These are phyloP conservation scores for Basidiobolus meristosporus DNA, from an alignment of 371 early-diverging fungal genomes.

Conservation along the genomic window DNA sequence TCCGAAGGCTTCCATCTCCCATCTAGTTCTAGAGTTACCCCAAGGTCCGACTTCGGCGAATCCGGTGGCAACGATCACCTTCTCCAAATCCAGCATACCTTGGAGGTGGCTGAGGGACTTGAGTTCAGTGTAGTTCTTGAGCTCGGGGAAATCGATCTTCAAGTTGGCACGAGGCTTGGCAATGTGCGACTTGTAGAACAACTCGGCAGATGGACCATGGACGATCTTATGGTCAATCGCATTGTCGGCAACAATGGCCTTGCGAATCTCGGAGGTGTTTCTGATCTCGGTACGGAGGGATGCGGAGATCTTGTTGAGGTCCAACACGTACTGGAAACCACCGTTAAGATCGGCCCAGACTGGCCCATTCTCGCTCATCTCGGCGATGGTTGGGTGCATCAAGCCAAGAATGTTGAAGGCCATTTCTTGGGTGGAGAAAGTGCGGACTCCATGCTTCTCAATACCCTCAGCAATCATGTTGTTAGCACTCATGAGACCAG, in stretches of 20 bases:
- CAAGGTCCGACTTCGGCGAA: conserved; percentile 90
- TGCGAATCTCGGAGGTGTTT: conserved; percentile 72
- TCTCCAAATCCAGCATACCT: conserved; percentile 81
- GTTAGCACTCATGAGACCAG: conserved; percentile 85
- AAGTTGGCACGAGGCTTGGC: conserved; percentile 85
- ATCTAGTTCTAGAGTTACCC: conserved; percentile 86
- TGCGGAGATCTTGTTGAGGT: conserved; percentile 54
- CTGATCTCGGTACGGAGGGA: conserved; percentile 56
- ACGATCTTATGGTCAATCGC: conserved; percentile 58
- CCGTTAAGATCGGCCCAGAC: conserved; percentile 91
- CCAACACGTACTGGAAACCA: conserved; percentile 67
- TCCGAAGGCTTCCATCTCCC: conserved; percentile 93
- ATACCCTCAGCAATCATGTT: conserved; percentile 84
- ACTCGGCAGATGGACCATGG: conserved; percentile 51
- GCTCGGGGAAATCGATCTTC: conserved; percentile 76
- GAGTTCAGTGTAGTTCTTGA: conserved; percentile 41
- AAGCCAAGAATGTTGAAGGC: conserved; percentile 86
- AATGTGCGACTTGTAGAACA: conserved; percentile 51
- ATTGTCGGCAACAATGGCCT: conserved; percentile 62
- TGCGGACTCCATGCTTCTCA: conserved; percentile 78
- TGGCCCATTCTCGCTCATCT: conserved; percentile 59
- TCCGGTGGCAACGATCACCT: conserved; percentile 86
- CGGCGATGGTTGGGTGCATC: conserved; percentile 68
- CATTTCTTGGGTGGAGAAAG: conserved; percentile 87
- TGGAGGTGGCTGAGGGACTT: conserved; percentile 52